A percentile compares a stretch with the other conserved stretches of the same genome.
These are phyloP conservation scores for Penicillium subrubescens DNA, from an alignment of 495 filamentous ascomycete species.

Conservation along the genomic window DNA sequence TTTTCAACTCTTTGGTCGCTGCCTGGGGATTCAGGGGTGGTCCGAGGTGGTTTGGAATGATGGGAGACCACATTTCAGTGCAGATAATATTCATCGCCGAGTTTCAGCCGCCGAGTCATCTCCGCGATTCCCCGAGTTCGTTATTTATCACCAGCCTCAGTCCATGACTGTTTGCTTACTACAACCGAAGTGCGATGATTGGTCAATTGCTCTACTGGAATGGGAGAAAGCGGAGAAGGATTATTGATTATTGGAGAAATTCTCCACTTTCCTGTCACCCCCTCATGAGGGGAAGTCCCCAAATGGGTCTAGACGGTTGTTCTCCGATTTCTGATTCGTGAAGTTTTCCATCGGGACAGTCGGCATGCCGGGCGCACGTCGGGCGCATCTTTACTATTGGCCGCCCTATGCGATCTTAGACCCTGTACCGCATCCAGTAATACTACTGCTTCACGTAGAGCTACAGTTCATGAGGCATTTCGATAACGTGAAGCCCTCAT, in stretches of 20 bases:
- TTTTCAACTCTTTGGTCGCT: neutral
- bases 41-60: neutral
- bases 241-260: neutral
- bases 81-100: neutral
- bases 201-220: neutral
- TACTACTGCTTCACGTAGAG: neutral
- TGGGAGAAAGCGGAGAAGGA: neutral
- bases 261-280: neutral
- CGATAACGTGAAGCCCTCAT: neutral
- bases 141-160: neutral
- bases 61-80: neutral
- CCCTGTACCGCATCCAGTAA: neutral
- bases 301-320: neutral
- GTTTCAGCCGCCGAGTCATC: neutral
- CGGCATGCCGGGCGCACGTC: neutral
- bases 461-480: neutral
- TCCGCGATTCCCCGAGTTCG: neutral
- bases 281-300: neutral
- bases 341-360: neutral
- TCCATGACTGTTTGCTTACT: neutral
- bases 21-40: too few relatives aligned
- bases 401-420: neutral
- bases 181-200: neutral
- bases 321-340: neutral
- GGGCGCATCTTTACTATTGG: neutral